Conservation (phyloP, 2,329 filamentous ascomycete species). For the Scleromitrula shiraiana region DNA sequence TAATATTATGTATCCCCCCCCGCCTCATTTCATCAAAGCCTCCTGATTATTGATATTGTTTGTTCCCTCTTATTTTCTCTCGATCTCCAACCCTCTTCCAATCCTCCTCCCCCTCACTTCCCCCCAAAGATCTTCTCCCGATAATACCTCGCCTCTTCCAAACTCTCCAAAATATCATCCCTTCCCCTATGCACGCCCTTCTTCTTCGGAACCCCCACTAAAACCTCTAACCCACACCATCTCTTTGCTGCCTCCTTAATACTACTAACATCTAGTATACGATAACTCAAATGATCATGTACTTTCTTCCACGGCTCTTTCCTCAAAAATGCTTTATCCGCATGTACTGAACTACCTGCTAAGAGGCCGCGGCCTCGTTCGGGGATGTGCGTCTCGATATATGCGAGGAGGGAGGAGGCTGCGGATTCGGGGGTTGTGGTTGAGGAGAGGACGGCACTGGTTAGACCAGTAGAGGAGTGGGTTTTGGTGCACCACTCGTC, state of each 20-base stretch:
- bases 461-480: conserved; percentile 76
- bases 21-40: too few relatives aligned
- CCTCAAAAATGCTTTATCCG: conserved; percentile 74
- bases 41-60: too few relatives aligned
- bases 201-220: conserved; percentile 62
- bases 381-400: conserved; percentile 67
- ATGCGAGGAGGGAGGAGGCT: conserved; percentile 64
- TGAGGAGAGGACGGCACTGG: conserved; percentile 65
- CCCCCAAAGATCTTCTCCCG: conserved; percentile 55
- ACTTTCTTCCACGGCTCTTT: conserved; percentile 66
- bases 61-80: too few relatives aligned
- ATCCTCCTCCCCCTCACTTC: neutral
- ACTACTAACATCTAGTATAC: conserved; percentile 84
- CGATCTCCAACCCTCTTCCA: too few relatives aligned
- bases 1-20: too few relatives aligned
- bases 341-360: conserved; percentile 90
- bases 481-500: conserved; percentile 81
- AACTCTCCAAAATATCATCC: conserved; percentile 91
- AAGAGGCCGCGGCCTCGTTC: conserved; percentile 60
- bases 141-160: conserved; percentile 83
- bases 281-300: conserved; percentile 73
- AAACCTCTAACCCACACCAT: conserved; percentile 61
- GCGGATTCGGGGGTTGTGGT: conserved; percentile 60
- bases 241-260: conserved; percentile 84
- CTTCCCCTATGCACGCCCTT: conserved; percentile 71